A percentile compares a stretch with the other conserved stretches of the same genome.
Conservation (phyloP, 2,329 filamentous ascomycete genomes). For the Paraphaeosphaeria sporulosa region DNA sequence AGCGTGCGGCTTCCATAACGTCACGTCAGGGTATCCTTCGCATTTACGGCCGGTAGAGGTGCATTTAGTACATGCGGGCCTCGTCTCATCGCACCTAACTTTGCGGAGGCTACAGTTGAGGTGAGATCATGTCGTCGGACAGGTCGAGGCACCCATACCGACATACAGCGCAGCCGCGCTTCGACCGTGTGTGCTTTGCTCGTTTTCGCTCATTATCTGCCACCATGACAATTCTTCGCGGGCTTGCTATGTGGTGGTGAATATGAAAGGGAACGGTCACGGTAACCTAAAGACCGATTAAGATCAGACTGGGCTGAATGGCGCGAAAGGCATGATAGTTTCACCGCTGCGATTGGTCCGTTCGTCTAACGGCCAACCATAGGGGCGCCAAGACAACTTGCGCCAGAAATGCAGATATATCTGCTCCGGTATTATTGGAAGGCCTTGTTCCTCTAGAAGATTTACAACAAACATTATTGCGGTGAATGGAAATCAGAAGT, state of each 20-base stretch:
- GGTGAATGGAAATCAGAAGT: neutral
- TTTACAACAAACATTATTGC: too few species aligned
- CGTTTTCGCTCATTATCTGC: conserved; percentile 13
- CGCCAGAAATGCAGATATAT: too few species aligned
- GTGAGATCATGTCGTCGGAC: neutral
- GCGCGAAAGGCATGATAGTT: neutral
- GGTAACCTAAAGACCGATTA: neutral
- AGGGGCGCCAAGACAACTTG: neutral
- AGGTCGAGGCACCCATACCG: conserved; percentile 11
- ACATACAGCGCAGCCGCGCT: conserved; percentile 13
- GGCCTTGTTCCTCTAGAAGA: too few species aligned
- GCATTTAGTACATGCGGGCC: conserved; percentile 47
- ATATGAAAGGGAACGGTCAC: neutral
- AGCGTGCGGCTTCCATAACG: neutral
- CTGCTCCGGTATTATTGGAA: too few species aligned
- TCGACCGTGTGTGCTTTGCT: conserved; percentile 18
- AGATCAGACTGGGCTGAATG: neutral
- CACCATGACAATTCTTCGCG: neutral
- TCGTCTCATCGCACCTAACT: conserved; percentile 45
- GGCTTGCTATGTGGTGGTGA: neutral
- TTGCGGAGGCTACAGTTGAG: conserved; percentile 19
- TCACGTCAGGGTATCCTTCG: conserved; percentile 44
- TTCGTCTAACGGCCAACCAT: conserved; percentile 16
- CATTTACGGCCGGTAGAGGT: conserved; percentile 46
- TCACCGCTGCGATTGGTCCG: conserved; percentile 12